Evolutionary conservation across 2,329 filamentous ascomycete species (phyloP).

Genomic region (Achaetomium macrosporum): DNA sequence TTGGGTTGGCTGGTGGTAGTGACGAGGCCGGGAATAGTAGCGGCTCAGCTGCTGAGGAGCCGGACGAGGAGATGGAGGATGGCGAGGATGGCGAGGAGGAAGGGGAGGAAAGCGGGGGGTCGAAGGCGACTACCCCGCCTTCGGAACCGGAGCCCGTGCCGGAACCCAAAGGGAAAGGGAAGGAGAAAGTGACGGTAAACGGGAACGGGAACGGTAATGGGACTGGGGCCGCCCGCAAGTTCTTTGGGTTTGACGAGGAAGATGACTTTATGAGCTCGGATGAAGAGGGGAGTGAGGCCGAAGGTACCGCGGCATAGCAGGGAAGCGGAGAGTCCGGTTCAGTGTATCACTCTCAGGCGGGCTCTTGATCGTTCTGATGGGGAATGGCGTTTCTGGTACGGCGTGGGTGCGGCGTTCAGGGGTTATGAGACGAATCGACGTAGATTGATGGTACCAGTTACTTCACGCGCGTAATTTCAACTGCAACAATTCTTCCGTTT

Average conservation of each 20-base stretch:
- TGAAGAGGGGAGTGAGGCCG: constrained; percentile 49
- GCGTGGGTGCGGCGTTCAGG: too few relatives aligned
- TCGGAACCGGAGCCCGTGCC: constrained; percentile 38
- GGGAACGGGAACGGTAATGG: constrained; percentile 33
- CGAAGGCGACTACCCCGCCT: constrained; percentile 45
- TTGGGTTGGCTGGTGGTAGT: neutral
- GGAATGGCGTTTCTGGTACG: neutral
- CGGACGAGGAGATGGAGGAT: constrained; percentile 14
- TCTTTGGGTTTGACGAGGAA: constrained; percentile 75
- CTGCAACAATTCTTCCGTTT: neutral
- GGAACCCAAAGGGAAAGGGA: constrained; percentile 29
- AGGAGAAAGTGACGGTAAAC: constrained; percentile 35
- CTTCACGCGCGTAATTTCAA: neutral
- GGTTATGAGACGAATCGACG: neutral
- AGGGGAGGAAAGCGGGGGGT: constrained; percentile 36
- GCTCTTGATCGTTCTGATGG: neutral
- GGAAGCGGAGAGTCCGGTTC: neutral
- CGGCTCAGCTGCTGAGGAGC: constrained; percentile 5
- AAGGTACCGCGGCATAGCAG: constrained; percentile 18
- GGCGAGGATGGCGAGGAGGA: constrained; percentile 28
- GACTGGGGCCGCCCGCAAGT: constrained; percentile 40
- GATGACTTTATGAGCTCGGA: constrained; percentile 68
- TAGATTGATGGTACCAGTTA: constrained; percentile 6
- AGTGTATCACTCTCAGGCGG: neutral
- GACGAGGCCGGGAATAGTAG: constrained; percentile 1